These are phyloP conservation scores for Cystobasidium pallidum DNA, from an alignment of 1,284 basidiomycete genomes.

Conservation along the genomic window DNA sequence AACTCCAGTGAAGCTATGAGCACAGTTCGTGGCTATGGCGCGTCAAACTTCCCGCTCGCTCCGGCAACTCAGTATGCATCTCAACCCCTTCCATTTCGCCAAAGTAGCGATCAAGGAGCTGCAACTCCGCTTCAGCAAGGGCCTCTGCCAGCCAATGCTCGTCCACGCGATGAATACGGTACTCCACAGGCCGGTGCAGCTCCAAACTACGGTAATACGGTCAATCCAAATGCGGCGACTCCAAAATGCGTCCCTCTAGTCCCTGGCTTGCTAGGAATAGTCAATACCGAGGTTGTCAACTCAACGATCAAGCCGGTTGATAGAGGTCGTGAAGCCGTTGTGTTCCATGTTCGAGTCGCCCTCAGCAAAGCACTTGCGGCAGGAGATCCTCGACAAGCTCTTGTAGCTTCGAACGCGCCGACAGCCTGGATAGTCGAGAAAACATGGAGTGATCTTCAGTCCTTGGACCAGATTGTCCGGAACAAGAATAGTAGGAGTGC, in stretches of 20 bases:
- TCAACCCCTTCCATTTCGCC: conserved; percentile 33
- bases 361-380: conserved; percentile 58
- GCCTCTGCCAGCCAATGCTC: conserved; percentile 14
- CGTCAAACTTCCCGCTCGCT: background rate
- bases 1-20: background rate
- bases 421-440: conserved; percentile 90
- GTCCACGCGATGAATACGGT: conserved; percentile 20
- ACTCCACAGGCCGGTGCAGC: conserved; percentile 28
- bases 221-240: background rate
- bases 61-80: conserved; percentile 17
- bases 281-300: conserved; percentile 42
- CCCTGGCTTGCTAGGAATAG: conserved; percentile 45
- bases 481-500: conserved; percentile 68
- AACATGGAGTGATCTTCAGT: conserved; percentile 85
- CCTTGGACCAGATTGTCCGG: conserved; percentile 68
- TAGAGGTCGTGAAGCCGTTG: conserved; percentile 80
- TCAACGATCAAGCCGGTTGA: conserved; percentile 73
- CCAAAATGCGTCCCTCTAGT: conserved; percentile 43
- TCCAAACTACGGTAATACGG: conserved; percentile 11
- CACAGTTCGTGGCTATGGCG: background rate
- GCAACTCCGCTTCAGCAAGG: conserved; percentile 22
- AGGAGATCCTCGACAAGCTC: conserved; percentile 55
- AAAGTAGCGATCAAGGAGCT: conserved; percentile 10
- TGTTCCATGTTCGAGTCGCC: conserved; percentile 67
- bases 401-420: conserved; percentile 66